Percentiles rank a stretch among this genome's conserved stretches.
These are phyloP conservation scores for Linum trigynum DNA, from an alignment of 345 rosid genomes.

Conservation along the genomic window DNA sequence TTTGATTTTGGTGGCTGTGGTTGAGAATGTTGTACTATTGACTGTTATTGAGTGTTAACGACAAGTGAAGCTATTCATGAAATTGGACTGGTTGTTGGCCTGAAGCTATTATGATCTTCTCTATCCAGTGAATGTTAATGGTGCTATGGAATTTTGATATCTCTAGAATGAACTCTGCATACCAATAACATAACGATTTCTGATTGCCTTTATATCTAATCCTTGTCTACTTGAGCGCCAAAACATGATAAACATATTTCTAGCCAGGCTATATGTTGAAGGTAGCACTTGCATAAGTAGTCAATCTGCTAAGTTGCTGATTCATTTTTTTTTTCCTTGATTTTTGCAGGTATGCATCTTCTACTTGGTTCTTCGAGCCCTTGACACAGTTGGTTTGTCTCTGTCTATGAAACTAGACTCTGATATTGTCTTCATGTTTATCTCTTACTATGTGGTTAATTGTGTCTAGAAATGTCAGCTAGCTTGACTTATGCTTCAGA, in stretches of 20 bases:
- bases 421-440: neutral
- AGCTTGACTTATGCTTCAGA: neutral
- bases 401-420: neutral
- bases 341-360: constrained; percentile 74
- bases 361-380: constrained; percentile 92
- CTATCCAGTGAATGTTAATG: too few relatives aligned
- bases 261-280: neutral
- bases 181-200: too few relatives aligned
- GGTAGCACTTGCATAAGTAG: neutral
- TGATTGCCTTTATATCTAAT: too few relatives aligned
- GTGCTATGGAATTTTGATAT: neutral
- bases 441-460: neutral
- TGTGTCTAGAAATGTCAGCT: neutral
- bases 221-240: too few relatives aligned
- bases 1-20: neutral
- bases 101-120: neutral
- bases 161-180: too few relatives aligned
- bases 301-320: neutral
- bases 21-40: neutral
- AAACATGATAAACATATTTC: neutral
- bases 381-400: constrained; percentile 86
- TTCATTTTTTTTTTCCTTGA: neutral
- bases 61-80: neutral
- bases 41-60: too few relatives aligned
- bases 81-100: neutral